Evolutionary conservation across 257 asterid genomes (phyloP), one percentile per base, ranked within the genome.

Genomic region (Rauvolfia tetraphylla): DNA sequence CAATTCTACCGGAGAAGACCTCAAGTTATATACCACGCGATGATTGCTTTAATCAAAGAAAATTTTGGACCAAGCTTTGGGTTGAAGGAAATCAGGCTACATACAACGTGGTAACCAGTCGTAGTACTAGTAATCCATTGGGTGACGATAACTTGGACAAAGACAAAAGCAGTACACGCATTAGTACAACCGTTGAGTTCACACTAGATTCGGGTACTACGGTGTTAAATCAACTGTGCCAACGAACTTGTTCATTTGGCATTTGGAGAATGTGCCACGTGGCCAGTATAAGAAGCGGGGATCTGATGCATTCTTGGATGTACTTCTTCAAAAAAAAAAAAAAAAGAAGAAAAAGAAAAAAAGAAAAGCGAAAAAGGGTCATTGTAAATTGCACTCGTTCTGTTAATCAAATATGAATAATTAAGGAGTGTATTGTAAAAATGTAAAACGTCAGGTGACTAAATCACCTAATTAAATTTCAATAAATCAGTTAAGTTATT

Each of bases 31-130:
- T 27, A 66, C 63, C 15, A n/a, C 10, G 13, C 31, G 66, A 76
- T 59, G 66, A 61, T 71, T 78, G 77, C 81, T 77, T 78, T 74
- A 66, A 76, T 75, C 56, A 29, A 56, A 81, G 49, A 17, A 68
- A 76, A 62, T 31, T 41, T 23, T 20, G 17, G 20, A 41, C 17
- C 33, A 27, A 54, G 69, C 8, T 20, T 75, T 6, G 29, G 7
- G 74, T n/a, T 61, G 56, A 67, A n/a, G 15, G 41, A 73, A 57
- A 44, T n/a, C n/a, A n/a, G n/a, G n/a, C n/a, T n/a, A n/a, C n/a
- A n/a, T 71, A 36, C 79, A 54, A 58, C 68, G 89, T 84, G 83
- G 73, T 73, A 71, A 46, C 83, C 87, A 61, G 72, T 61, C 46
- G 7, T 44, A 22, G 15, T 42, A 73, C 23, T 31, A 29, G n/a